Evolutionary conservation across 768 basidiomycete genomes (phyloP).

Genomic region (Auricularia heimuer): DNA sequence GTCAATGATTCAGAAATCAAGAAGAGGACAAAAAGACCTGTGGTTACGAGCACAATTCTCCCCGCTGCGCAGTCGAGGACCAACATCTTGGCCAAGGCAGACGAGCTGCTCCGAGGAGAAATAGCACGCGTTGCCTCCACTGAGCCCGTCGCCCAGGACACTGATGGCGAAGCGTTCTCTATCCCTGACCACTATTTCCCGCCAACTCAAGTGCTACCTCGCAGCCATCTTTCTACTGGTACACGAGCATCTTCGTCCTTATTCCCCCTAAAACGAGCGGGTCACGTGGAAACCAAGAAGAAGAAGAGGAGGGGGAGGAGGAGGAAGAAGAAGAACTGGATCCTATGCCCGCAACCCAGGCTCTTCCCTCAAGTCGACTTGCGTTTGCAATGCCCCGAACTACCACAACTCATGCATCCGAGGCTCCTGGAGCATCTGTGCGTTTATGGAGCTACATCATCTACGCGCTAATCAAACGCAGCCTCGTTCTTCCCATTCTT

Average conservation of each 20-base stretch:
- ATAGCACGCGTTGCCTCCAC: too few species aligned
- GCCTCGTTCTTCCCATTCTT: constrained; percentile 27
- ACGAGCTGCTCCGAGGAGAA: constrained; percentile 20
- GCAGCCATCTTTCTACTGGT: constrained; percentile 8
- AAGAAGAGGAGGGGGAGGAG: not conserved
- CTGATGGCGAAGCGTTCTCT: not conserved
- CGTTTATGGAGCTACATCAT: not conserved
- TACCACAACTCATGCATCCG: too few species aligned
- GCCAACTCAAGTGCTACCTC: constrained; percentile 11
- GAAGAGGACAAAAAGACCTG: constrained; percentile 33
- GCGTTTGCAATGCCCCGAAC: not conserved
- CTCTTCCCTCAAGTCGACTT: constrained; percentile 6
- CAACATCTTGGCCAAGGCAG: constrained; percentile 30
- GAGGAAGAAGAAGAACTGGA: constrained; percentile 2
- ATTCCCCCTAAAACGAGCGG: too few species aligned
- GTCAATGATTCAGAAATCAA: constrained; percentile 36
- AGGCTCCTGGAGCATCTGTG: too few species aligned
- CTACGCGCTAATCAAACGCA: not conserved
- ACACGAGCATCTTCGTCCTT: not conserved
- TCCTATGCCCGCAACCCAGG: constrained; percentile 6
- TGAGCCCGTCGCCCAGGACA: not conserved
- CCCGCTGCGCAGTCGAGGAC: constrained; percentile 33
- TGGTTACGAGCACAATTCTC: constrained; percentile 18
- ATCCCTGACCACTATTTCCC: constrained; percentile 3
- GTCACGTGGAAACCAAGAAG: too few species aligned